A percentile compares a stretch with the other conserved stretches of the same genome.
These are phyloP conservation scores for Aureobasidium namibiae DNA, from an alignment of 2,329 filamentous ascomycete species.

Conservation along the genomic window DNA sequence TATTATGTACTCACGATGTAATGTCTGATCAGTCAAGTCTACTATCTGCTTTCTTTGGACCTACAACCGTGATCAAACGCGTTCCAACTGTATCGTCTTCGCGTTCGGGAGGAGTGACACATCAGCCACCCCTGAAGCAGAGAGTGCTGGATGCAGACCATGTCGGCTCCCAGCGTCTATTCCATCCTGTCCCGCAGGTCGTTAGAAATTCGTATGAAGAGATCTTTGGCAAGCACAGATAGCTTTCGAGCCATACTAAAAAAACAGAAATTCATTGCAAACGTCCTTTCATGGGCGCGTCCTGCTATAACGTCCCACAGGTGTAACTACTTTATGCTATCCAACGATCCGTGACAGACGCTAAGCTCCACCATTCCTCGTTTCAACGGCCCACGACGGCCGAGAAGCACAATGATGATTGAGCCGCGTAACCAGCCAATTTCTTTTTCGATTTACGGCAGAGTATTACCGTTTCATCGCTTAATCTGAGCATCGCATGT, in stretches of 20 bases:
- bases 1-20: conserved; percentile 1
- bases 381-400: not conserved
- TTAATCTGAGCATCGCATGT: not conserved
- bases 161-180: not conserved
- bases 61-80: not conserved
- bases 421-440: not conserved
- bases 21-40: not conserved
- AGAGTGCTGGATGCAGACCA: not conserved
- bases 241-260: no score
- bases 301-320: no score
- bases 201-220: not conserved
- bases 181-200: not conserved
- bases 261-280: no score
- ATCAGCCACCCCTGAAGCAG: not conserved
- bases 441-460: not conserved
- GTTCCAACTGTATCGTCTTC: not conserved
- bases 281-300: no score
- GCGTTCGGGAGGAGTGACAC: not conserved
- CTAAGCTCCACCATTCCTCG: no score
- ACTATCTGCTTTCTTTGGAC: not conserved
- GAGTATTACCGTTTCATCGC: not conserved
- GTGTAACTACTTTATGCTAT: no score
- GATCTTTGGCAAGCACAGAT: not conserved
- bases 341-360: no score
- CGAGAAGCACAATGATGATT: not conserved